A percentile compares a stretch with the other conserved stretches of the same genome.
phyloP scores from a whole-genome alignment of 1,284 basidiomycete genomes.

The Pholiota adiposa region DNA sequence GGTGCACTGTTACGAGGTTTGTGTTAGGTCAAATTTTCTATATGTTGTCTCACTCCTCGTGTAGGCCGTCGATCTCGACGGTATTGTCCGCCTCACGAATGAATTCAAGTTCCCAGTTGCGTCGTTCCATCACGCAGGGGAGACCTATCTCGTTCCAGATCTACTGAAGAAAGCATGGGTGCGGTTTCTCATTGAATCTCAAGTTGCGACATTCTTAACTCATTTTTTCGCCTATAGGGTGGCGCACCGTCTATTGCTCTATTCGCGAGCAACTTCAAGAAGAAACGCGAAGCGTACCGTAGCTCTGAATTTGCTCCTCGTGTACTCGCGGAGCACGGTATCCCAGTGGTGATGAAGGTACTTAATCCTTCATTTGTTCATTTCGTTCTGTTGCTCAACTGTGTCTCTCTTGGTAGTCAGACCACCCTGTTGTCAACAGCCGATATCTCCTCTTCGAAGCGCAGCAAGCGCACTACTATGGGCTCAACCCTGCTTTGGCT shows the following conservation, averaged over 20 bases:
- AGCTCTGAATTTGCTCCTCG: slow-evolving; percentile 73
- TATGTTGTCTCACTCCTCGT: slow-evolving; percentile 28
- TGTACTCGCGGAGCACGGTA: slow-evolving; percentile 63
- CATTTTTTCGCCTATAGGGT: too few relatives aligned
- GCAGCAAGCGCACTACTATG: slow-evolving; percentile 74
- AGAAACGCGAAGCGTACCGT: slow-evolving; percentile 75
- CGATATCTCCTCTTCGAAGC: slow-evolving; percentile 78
- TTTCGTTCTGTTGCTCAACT: background rate
- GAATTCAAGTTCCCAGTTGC: slow-evolving; percentile 68
- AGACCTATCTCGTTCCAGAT: slow-evolving; percentile 65
- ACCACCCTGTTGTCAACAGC: slow-evolving; percentile 65
- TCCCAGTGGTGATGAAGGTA: slow-evolving; percentile 67
- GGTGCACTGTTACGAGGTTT: slow-evolving; percentile 40
- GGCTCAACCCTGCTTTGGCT: slow-evolving; percentile 50
- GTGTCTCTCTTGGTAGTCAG: too few relatives aligned
- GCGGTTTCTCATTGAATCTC: slow-evolving; percentile 17
- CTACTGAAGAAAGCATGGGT: slow-evolving; percentile 60
- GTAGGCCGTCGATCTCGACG: slow-evolving; percentile 66
- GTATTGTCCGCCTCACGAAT: slow-evolving; percentile 62
- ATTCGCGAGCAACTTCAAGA: slow-evolving; percentile 54
- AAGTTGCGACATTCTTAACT: background rate
- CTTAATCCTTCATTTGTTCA: background rate
- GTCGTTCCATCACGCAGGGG: slow-evolving; percentile 71
- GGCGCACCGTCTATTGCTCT: slow-evolving; percentile 58
- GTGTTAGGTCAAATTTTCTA: background rate